Conservation (phyloP, 495 filamentous ascomycete species). For the Talaromyces stipitatus region DNA sequence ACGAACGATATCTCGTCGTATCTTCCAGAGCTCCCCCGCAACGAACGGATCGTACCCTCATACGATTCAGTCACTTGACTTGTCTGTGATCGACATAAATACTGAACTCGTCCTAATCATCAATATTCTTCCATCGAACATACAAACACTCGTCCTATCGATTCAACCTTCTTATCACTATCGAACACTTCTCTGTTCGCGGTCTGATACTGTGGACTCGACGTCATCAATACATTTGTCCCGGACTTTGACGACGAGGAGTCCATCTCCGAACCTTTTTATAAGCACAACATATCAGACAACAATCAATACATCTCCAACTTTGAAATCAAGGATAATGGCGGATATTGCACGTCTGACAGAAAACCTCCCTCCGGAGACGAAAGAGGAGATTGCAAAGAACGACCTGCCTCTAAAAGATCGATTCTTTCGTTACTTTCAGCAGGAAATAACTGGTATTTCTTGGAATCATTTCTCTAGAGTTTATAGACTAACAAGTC, state of each 20-base stretch:
- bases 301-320: background rate
- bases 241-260: background rate
- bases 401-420: conserved; percentile 52
- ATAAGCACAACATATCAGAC: background rate
- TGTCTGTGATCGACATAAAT: background rate
- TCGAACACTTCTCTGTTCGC: background rate
- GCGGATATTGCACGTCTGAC: background rate
- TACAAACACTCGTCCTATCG: no score
- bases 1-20: background rate
- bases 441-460: conserved; percentile 60
- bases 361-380: background rate
- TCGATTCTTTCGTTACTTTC: conserved; percentile 73
- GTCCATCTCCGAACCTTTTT: background rate
- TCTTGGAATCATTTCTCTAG: conserved; percentile 5
- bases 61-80: background rate
- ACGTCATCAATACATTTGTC: conserved; percentile 10
- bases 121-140: background rate
- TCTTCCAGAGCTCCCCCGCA: background rate
- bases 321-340: background rate
- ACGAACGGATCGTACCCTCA: background rate
- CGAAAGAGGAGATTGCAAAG: conserved; percentile 24
- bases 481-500: conserved; percentile 12
- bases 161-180: no score
- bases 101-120: background rate
- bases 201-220: background rate